Conservation (phyloP, 768 basidiomycete species). For the Russula earlei region DNA sequence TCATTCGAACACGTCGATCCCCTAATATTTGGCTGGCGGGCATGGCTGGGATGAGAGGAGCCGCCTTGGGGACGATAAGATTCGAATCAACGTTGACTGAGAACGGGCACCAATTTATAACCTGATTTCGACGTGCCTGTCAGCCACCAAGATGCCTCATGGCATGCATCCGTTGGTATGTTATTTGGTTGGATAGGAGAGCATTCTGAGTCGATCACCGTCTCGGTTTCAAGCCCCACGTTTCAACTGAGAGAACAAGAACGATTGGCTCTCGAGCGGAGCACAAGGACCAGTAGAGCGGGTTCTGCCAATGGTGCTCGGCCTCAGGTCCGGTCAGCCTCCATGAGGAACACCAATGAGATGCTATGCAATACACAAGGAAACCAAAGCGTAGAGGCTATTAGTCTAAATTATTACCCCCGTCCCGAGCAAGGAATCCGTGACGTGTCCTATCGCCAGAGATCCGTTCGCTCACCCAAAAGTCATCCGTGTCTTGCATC, state of each 20-base stretch:
- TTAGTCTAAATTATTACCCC: background rate
- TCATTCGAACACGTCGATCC: too few relatives aligned
- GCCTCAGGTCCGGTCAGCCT: background rate
- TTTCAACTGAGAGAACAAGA: too few relatives aligned
- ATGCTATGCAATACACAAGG: background rate
- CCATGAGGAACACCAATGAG: background rate
- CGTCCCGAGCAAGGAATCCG: constrained; percentile 1
- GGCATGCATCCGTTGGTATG: background rate
- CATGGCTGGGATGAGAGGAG: too few relatives aligned
- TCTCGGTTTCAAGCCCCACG: background rate
- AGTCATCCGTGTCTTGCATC: constrained; percentile 5
- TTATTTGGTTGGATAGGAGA: background rate
- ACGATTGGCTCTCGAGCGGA: background rate
- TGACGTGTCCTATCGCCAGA: background rate
- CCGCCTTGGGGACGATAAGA: background rate
- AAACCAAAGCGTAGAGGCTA: background rate
- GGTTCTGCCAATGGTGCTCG: background rate
- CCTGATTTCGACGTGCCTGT: background rate
- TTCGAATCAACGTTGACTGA: background rate
- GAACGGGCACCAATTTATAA: background rate
- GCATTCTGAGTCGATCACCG: background rate
- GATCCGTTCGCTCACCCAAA: too few relatives aligned
- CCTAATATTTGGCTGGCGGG: too few relatives aligned
- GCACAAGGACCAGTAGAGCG: too few relatives aligned
- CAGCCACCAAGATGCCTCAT: background rate